Evolutionary conservation across 768 basidiomycete species (phyloP).

Genomic region (Suillus americanus): DNA sequence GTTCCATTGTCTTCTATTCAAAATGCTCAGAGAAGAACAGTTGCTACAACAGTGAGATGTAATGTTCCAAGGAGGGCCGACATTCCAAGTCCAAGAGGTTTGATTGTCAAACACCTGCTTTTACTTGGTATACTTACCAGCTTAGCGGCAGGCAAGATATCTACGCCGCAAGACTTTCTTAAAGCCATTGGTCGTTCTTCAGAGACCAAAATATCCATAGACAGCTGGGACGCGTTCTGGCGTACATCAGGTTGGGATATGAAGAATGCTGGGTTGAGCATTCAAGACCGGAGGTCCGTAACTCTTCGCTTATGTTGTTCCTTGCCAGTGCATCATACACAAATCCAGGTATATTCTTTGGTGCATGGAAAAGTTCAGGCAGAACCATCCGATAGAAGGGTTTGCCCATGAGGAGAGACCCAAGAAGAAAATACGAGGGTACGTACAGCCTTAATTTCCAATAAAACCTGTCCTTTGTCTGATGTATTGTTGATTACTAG

Average conservation of each 20-base stretch:
- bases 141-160: slow-evolving; percentile 42
- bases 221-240: slow-evolving; percentile 78
- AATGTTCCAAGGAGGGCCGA: slow-evolving; percentile 14
- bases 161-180: slow-evolving; percentile 63
- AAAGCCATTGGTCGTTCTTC: slow-evolving; percentile 69
- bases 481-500: slow-evolving; percentile 35
- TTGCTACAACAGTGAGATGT: slow-evolving; percentile 1
- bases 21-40: slow-evolving; percentile 31
- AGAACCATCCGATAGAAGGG: slow-evolving; percentile 48
- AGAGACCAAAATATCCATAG: slow-evolving; percentile 62
- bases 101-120: not conserved
- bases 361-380: slow-evolving; percentile 81
- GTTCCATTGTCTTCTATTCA: slow-evolving; percentile 31
- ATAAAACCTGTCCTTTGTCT: not conserved
- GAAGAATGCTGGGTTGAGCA: slow-evolving; percentile 62
- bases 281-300: slow-evolving; percentile 70
- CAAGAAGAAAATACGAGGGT: slow-evolving; percentile 85
- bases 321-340: slow-evolving; percentile 4
- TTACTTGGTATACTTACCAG: slow-evolving; percentile 8
- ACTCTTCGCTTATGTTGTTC: slow-evolving; percentile 3
- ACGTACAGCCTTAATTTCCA: slow-evolving; percentile 26
- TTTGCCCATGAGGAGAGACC: slow-evolving; percentile 67
- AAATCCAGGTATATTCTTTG: slow-evolving; percentile 72
- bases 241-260: slow-evolving; percentile 52
- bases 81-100: slow-evolving; percentile 26